phyloP scores from a whole-genome alignment of 2,329 filamentous ascomycete genomes.

The Calonectria ilicicola region DNA sequence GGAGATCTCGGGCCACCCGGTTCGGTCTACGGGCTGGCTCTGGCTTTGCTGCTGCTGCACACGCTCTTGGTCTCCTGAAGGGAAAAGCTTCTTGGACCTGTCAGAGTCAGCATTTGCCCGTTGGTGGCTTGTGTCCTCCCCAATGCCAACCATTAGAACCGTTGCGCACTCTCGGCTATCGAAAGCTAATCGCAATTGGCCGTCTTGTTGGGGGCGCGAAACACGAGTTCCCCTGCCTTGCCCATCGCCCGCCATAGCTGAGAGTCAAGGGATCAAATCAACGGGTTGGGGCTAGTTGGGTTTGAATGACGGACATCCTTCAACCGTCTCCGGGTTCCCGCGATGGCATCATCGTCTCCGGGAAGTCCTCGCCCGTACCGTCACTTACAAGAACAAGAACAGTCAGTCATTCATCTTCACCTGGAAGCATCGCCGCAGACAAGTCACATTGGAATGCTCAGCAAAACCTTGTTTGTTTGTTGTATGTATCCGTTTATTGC shows the following conservation, averaged over 20 bases:
- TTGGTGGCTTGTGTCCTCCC: not conserved
- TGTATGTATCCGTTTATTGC: not conserved
- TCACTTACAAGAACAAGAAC: not conserved
- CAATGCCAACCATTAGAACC: not conserved
- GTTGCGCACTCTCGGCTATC: slow-evolving; percentile 11
- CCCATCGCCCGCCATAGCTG: not conserved
- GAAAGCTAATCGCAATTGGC: slow-evolving; percentile 11
- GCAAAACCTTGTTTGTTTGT: not conserved
- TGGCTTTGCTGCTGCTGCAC: not conserved
- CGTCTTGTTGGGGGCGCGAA: slow-evolving; percentile 2
- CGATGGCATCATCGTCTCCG: not conserved
- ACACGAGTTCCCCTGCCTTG: not conserved
- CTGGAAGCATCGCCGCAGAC: not conserved
- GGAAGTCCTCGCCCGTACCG: not conserved
- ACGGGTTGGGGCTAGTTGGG: not conserved
- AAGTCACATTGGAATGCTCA: not conserved
- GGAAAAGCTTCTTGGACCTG: not conserved
- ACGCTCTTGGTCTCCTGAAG: not conserved
- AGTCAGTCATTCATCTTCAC: not conserved
- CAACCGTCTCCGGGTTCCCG: not conserved
- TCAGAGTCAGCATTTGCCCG: not conserved
- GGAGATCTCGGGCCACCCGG: slow-evolving; percentile 12
- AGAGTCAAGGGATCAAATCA: not conserved
- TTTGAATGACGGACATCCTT: not conserved
- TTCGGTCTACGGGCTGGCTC: not conserved